Conservation (phyloP, 2,329 filamentous ascomycete species). For the Calonectria montana region DNA sequence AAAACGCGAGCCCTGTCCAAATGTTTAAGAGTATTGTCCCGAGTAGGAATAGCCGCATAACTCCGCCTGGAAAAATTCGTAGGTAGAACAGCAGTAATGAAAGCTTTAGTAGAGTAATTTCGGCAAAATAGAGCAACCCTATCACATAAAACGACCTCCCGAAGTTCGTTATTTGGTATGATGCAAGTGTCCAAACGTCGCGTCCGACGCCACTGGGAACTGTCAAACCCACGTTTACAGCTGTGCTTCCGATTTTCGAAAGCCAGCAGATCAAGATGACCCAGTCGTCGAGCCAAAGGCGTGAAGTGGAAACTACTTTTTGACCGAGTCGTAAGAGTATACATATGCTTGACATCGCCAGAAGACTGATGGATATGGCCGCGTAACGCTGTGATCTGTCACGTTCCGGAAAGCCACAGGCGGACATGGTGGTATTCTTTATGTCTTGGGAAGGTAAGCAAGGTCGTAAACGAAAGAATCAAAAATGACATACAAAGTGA, state of each 20-base stretch:
- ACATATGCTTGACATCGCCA: background rate
- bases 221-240: background rate
- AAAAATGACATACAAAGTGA: background rate
- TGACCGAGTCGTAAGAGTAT: background rate
- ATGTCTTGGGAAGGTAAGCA: background rate
- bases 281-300: background rate
- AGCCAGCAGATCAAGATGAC: background rate
- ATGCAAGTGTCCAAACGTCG: background rate
- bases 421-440: background rate
- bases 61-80: background rate
- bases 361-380: background rate
- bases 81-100: background rate
- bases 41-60: background rate
- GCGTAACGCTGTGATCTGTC: background rate
- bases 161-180: background rate
- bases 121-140: background rate
- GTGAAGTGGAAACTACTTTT: background rate
- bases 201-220: background rate
- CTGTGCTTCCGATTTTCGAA: background rate
- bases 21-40: background rate
- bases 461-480: background rate
- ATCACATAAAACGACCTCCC: background rate
- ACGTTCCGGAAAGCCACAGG: background rate
- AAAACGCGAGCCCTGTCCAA: background rate
- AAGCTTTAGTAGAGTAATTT: background rate